These are phyloP conservation scores for Stephanodiscus triporus DNA, from an alignment of 108 stramenopile genomes.

Conservation along the genomic window DNA sequence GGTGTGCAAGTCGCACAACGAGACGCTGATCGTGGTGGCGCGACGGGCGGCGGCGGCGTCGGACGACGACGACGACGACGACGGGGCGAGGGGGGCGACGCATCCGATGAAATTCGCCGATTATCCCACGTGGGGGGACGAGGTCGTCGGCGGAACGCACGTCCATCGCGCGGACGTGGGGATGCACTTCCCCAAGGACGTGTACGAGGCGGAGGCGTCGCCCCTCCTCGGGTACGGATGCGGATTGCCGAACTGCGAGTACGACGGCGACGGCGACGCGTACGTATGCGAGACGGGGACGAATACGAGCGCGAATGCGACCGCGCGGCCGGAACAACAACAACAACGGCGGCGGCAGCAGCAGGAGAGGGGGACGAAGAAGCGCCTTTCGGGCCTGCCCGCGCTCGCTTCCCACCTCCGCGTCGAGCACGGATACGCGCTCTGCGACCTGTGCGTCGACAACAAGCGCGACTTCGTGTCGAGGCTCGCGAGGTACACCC, in stretches of 20 bases:
- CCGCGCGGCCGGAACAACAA: no score
- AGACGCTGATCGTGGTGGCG: constrained; percentile 71
- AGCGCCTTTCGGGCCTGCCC: constrained; percentile 37
- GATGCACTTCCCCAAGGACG: constrained; percentile 72
- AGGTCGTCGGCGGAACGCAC: constrained; percentile 44
- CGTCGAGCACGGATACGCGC: constrained; percentile 55
- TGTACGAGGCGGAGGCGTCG: constrained; percentile 58
- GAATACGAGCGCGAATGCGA: no score
- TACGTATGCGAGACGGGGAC: constrained; percentile 32
- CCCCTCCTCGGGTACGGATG: constrained; percentile 75
- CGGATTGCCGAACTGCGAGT: constrained; percentile 50
- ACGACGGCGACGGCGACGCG: constrained; percentile 34
- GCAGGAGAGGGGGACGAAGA: constrained; percentile 32
- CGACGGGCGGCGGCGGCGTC: constrained; percentile 38
- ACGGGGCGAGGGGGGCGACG: background rate
- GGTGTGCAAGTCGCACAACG: constrained; percentile 76
- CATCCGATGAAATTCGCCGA: constrained; percentile 50
- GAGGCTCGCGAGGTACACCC: constrained; percentile 66
- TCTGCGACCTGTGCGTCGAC: constrained; percentile 82
- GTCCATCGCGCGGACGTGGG: constrained; percentile 69
- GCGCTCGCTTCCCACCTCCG: constrained; percentile 78
- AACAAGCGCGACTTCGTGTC: constrained; percentile 84
- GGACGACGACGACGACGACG: background rate
- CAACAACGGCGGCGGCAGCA: background rate
- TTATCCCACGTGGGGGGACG: constrained; percentile 78